Percentiles rank a stretch among this genome's conserved stretches.
Conservation (phyloP, 768 basidiomycete species). For the Xanthoconium purpureum region DNA sequence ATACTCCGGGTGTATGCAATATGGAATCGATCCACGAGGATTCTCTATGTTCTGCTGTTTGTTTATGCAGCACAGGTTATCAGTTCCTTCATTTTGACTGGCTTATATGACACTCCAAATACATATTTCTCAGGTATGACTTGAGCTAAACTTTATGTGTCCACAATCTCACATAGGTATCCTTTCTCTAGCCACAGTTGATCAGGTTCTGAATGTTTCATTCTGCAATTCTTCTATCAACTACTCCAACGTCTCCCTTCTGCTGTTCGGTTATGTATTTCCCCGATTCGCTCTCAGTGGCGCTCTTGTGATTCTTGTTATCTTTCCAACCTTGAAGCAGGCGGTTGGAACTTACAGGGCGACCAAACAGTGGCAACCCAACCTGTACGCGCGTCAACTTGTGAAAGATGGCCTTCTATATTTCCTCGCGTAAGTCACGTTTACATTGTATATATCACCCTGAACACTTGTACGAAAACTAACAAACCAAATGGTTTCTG, state of each 20-base stretch:
- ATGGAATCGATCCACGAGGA: not conserved
- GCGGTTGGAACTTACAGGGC: slow-evolving; percentile 1
- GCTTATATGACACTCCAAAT: not conserved
- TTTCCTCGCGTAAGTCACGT: not conserved
- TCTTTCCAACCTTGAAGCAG: not conserved
- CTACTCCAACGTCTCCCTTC: not conserved
- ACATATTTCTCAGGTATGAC: not conserved
- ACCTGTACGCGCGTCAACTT: not conserved
- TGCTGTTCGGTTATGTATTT: not conserved
- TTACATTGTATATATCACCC: too few relatives aligned
- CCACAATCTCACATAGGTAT: not conserved
- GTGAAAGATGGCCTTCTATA: not conserved
- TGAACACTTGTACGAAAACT: too few relatives aligned
- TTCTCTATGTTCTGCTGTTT: not conserved
- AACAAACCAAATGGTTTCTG: too few relatives aligned
- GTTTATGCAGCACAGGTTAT: not conserved
- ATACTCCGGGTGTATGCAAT: not conserved
- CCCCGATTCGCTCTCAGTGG: not conserved
- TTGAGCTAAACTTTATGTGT: not conserved
- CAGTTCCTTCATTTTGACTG: not conserved
- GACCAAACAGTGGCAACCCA: slow-evolving; percentile 9
- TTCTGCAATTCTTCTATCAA: not conserved
- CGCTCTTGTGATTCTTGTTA: not conserved
- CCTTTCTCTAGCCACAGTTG: not conserved
- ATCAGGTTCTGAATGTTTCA: not conserved